Conservation (phyloP, 805 yeast genomes). For the Ogataea pini region DNA sequence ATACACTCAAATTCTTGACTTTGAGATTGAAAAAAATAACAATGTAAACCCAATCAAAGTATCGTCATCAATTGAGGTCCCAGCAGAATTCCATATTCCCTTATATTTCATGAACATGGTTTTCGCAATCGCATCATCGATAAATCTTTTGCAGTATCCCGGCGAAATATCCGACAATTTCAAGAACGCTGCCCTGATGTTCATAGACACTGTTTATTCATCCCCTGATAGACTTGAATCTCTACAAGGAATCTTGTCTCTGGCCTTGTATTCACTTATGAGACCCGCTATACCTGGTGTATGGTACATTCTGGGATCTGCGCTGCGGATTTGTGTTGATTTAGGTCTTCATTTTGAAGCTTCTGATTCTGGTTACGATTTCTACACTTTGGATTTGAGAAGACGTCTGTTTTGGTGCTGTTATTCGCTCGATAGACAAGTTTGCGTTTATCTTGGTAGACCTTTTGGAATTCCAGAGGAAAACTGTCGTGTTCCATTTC, state of each 20-base stretch:
- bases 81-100: constrained; percentile 49
- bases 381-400: constrained; percentile 65
- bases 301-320: constrained; percentile 88
- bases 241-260: constrained; percentile 67
- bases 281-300: constrained; percentile 88
- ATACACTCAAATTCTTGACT: constrained; percentile 40
- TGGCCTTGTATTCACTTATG: constrained; percentile 77
- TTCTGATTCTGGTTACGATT: constrained; percentile 41
- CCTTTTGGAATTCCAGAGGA: constrained; percentile 91
- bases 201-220: constrained; percentile 56
- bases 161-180: constrained; percentile 68
- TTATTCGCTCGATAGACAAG: constrained; percentile 81
- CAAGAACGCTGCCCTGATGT: constrained; percentile 61
- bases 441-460: constrained; percentile 81
- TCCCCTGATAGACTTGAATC: constrained; percentile 67
- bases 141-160: constrained; percentile 67
- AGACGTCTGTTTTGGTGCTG: constrained; percentile 88
- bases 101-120: constrained; percentile 73
- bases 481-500: constrained; percentile 67
- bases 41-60: constrained; percentile 36
- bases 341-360: constrained; percentile 77
- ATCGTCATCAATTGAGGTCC: constrained; percentile 44
- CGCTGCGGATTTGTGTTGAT: constrained; percentile 78
- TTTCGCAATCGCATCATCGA: constrained; percentile 80
- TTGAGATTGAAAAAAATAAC: constrained; percentile 22